These are phyloP conservation scores for Keqinozyma sinolaborantium DNA, from an alignment of 1,139 yeast species.

Conservation along the genomic window DNA sequence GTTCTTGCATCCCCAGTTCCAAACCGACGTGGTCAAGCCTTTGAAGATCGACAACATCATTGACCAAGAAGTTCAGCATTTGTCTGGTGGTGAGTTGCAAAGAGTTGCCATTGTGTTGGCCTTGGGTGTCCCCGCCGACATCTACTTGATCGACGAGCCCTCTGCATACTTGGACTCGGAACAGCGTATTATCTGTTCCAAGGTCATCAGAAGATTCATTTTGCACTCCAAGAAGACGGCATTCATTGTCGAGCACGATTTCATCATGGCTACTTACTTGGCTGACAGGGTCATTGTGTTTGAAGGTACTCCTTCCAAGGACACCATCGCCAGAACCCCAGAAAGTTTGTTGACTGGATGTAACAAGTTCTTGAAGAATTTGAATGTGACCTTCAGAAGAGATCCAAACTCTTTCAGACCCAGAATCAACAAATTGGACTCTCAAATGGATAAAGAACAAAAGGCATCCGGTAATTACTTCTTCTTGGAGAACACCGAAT, in stretches of 20 bases:
- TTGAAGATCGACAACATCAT: slow-evolving; percentile 88
- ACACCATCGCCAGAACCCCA: slow-evolving; percentile 81
- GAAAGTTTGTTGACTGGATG: slow-evolving; percentile 95
- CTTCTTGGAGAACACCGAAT: slow-evolving; percentile 71
- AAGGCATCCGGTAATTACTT: slow-evolving; percentile 88
- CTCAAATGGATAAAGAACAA: slow-evolving; percentile 99
- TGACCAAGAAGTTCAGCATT: slow-evolving; percentile 95
- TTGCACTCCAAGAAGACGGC: slow-evolving; percentile 97
- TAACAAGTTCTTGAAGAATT: slow-evolving; percentile 92
- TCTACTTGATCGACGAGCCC: slow-evolving; percentile 96
- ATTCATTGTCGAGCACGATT: slow-evolving; percentile 98
- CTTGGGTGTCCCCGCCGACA: slow-evolving; percentile 92
- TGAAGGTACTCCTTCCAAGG: slow-evolving; percentile 88
- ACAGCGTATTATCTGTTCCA: slow-evolving; percentile 98
- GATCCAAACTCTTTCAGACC: slow-evolving; percentile 98
- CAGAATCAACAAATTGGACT: slow-evolving; percentile 93
- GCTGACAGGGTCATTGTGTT: slow-evolving; percentile 98
- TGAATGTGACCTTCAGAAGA: slow-evolving; percentile 97
- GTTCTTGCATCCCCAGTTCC: slow-evolving; percentile 95
- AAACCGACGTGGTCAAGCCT: slow-evolving; percentile 96
- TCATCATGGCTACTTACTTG: slow-evolving; percentile 98
- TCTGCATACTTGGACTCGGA: slow-evolving; percentile 98
- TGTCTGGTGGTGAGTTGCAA: slow-evolving; percentile 99
- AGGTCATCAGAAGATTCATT: slow-evolving; percentile 95
- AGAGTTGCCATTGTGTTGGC: slow-evolving; percentile 97